Conservation (phyloP, 2,329 filamentous ascomycete genomes). For the Aspergillaceae sp. region DNA sequence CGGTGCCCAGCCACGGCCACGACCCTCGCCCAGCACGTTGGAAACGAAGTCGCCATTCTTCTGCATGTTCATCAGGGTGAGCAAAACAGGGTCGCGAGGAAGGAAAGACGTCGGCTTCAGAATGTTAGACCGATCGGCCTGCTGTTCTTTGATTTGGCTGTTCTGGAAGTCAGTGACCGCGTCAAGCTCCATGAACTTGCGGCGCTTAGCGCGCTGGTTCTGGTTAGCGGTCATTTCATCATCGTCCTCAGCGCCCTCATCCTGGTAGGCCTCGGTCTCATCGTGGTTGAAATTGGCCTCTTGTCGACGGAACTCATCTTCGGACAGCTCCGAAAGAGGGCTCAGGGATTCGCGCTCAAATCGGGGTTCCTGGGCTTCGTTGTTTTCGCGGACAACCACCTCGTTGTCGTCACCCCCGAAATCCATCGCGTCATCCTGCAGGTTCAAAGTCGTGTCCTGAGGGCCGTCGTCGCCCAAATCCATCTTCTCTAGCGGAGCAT, state of each 20-base stretch:
- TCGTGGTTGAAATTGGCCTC: constrained; percentile 31
- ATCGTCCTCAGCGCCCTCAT: constrained; percentile 25
- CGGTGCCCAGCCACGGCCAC: constrained; percentile 74
- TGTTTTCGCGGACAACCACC: constrained; percentile 23
- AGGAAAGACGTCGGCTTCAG: constrained; percentile 74
- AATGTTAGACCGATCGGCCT: constrained; percentile 77
- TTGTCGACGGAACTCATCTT: constrained; percentile 32
- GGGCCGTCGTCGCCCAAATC: constrained; percentile 25
- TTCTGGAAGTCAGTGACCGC: constrained; percentile 67
- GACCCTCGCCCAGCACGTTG: constrained; percentile 72
- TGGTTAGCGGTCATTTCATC: constrained; percentile 50
- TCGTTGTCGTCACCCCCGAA: constrained; percentile 47
- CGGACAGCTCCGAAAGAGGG: constrained; percentile 61
- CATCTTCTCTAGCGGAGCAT: constrained; percentile 34
- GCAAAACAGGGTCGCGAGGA: constrained; percentile 74
- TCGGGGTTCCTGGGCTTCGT: constrained; percentile 32
- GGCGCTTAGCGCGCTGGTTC: constrained; percentile 66
- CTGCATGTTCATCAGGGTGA: constrained; percentile 86
- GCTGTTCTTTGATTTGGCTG: constrained; percentile 73
- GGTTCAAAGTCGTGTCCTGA: constrained; percentile 51
- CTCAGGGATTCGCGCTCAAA: constrained; percentile 60
- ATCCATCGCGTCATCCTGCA: constrained; percentile 48
- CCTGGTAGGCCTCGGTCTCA: constrained; percentile 44
- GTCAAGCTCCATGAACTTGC: constrained; percentile 77
- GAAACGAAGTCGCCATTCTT: constrained; percentile 83